A percentile compares a stretch with the other conserved stretches of the same genome.
These are phyloP conservation scores for Globisporangium uncinulatum DNA, from an alignment of 352 stramenopile genomes.

Conservation along the genomic window DNA sequence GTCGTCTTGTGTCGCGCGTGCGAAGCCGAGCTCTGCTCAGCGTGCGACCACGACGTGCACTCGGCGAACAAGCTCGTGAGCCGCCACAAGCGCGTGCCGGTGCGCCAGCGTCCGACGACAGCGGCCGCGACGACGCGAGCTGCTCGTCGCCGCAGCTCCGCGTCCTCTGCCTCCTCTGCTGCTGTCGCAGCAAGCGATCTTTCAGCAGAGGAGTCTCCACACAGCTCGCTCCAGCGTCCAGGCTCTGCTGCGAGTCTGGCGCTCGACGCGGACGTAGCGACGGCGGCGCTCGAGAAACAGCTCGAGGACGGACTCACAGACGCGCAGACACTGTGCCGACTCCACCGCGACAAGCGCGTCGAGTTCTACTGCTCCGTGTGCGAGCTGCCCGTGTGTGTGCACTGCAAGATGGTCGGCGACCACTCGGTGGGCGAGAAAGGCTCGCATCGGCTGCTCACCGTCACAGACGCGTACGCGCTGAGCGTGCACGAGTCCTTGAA, in stretches of 20 bases:
- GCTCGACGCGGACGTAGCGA: slow-evolving; percentile 22
- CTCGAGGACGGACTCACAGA: slow-evolving; percentile 34
- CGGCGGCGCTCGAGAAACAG: slow-evolving; percentile 37
- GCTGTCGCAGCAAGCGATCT: neutral
- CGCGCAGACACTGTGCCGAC: slow-evolving; percentile 25
- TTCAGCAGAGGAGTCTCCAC: neutral
- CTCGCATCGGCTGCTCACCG: slow-evolving; percentile 49
- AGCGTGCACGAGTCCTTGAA: slow-evolving; percentile 61
- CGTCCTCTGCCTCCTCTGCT: slow-evolving; percentile 8
- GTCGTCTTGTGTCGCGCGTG: slow-evolving; percentile 52
- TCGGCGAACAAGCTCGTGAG: slow-evolving; percentile 79
- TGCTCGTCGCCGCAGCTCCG: slow-evolving; percentile 33
- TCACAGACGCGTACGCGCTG: slow-evolving; percentile 61
- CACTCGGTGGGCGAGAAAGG: slow-evolving; percentile 79
- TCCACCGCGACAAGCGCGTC: slow-evolving; percentile 49
- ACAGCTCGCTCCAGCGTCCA: neutral
- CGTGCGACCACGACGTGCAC: slow-evolving; percentile 68
- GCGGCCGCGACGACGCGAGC: neutral
- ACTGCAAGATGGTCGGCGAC: slow-evolving; percentile 80
- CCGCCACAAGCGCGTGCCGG: slow-evolving; percentile 48
- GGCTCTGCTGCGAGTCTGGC: too few species aligned
- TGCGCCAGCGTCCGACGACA: slow-evolving; percentile 11
- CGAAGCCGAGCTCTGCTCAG: slow-evolving; percentile 56
- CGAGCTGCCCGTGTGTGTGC: slow-evolving; percentile 55
- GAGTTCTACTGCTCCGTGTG: slow-evolving; percentile 78